Evolutionary conservation across 345 rosid species (phyloP).

Genomic region (Angophora floribunda): DNA sequence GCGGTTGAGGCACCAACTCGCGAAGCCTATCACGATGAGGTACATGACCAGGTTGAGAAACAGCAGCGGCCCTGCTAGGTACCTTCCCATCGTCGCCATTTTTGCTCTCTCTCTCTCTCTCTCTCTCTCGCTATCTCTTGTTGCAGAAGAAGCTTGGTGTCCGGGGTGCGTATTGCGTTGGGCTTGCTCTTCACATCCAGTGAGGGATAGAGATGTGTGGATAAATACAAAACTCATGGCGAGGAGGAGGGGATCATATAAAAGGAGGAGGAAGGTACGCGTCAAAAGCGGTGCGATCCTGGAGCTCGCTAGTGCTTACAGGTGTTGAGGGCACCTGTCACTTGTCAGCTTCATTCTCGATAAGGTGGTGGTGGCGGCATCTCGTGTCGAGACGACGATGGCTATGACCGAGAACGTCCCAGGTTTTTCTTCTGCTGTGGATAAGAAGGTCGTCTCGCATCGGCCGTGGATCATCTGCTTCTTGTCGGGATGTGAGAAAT

Average conservation of each 20-base stretch:
- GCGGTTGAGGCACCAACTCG: constrained; percentile 77
- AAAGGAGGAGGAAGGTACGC: not conserved
- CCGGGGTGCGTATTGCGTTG: no score
- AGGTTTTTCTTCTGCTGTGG: not conserved
- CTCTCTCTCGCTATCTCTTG: not conserved
- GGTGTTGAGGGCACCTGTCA: not conserved
- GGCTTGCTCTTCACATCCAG: not conserved
- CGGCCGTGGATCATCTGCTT: not conserved
- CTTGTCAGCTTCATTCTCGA: not conserved
- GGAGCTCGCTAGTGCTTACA: not conserved
- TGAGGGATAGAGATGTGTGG: not conserved
- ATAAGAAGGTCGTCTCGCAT: not conserved
- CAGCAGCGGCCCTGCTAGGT: constrained; percentile 81
- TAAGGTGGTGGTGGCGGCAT: not conserved
- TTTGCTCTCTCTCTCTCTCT: not conserved
- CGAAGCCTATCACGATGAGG: constrained; percentile 63
- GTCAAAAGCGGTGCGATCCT: not conserved
- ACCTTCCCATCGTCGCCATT: constrained; percentile 77
- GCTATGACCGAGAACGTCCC: not conserved
- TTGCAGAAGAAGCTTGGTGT: not conserved
- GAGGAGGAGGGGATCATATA: not conserved
- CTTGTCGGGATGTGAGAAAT: not conserved
- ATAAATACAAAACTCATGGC: not conserved
- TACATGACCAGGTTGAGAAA: constrained; percentile 82
- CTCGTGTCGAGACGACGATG: not conserved